Evolutionary conservation across 371 early-diverging fungal genomes (phyloP), one percentile per base, ranked within the genome.

Genomic region (Funneliformis caledonium): DNA sequence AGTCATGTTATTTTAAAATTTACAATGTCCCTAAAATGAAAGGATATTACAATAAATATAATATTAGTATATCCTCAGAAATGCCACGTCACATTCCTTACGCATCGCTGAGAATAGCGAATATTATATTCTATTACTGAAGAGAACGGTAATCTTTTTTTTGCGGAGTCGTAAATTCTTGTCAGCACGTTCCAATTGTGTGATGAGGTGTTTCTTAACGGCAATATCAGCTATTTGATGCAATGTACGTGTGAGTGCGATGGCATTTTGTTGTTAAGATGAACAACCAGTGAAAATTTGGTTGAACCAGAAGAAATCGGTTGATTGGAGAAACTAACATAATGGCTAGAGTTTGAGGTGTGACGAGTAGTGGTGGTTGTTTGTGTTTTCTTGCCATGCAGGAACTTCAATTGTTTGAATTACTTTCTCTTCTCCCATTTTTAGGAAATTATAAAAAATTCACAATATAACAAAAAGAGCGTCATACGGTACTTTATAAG

Each of bases 161-260:
- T n/a, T n/a, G n/a, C n/a, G n/a, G n/a, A n/a, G n/a, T n/a, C n/a
- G 85, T 72, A 75, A 88, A 90, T 61, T 92, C 90, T 12, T 83
- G 85, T 76, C 91, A 3, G 88, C 87, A 59, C 85, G 85, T 82
- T 91, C 92, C 1, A 92, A 85, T 69, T 81, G 81, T 22, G 64
- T 83, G 11, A 91, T 83, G 56, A 91, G 85, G 14, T 81, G 82
- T 78, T 90, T 89, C 75, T 89, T 89, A 67, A 92, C 92, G 50
- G 88, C 86, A 82, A 94, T 94, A 74, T 94, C 94, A 6, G 89
- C 86, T 81, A 93, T 91, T 81, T 93, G 91, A 81, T 90, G 89
- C 11, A 93, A 87, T 83, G 91, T 87, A 56, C 87, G 88, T 3
- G 83, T 83, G 56, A 88, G 72, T 0, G 80, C 45, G 22, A 79